phyloP scores from a whole-genome alignment of 768 basidiomycete species.

The Amanita rimosa region DNA sequence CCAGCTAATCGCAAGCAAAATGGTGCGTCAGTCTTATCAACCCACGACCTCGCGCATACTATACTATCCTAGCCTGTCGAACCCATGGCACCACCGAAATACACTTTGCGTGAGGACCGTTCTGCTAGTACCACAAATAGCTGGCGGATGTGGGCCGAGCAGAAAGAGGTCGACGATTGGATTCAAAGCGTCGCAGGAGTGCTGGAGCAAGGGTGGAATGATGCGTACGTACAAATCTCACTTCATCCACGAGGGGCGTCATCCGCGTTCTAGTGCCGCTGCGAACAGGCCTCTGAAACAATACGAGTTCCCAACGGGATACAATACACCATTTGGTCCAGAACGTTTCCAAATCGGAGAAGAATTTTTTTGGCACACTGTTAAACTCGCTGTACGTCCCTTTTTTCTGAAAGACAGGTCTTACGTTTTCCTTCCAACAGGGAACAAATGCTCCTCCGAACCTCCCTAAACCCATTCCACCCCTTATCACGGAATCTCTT shows the following conservation, averaged over 20 bases:
- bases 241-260: background rate
- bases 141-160: constrained; percentile 76
- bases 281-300: constrained; percentile 44
- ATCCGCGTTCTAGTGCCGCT: constrained; percentile 34
- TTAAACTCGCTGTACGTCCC: constrained; percentile 35
- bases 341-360: constrained; percentile 84
- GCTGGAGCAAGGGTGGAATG: constrained; percentile 82
- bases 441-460: constrained; percentile 39
- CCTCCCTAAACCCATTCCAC: constrained; percentile 65
- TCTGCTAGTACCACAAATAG: constrained; percentile 60
- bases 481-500: constrained; percentile 68
- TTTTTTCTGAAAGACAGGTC: background rate
- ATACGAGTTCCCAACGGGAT: constrained; percentile 97
- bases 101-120: constrained; percentile 67
- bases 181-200: constrained; percentile 80
- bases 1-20: constrained; percentile 81
- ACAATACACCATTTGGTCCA: constrained; percentile 67
- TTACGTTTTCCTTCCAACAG: constrained; percentile 12
- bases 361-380: constrained; percentile 74
- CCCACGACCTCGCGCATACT: constrained; percentile 3
- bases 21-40: constrained; percentile 24
- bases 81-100: constrained; percentile 49
- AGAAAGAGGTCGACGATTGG: constrained; percentile 87
- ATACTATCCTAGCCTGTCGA: constrained; percentile 53
- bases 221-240: constrained; percentile 47